Evolutionary conservation across 2,329 filamentous ascomycete species (phyloP), one percentile per base, ranked within the genome.

Genomic region (Talaromyces rugulosus): DNA sequence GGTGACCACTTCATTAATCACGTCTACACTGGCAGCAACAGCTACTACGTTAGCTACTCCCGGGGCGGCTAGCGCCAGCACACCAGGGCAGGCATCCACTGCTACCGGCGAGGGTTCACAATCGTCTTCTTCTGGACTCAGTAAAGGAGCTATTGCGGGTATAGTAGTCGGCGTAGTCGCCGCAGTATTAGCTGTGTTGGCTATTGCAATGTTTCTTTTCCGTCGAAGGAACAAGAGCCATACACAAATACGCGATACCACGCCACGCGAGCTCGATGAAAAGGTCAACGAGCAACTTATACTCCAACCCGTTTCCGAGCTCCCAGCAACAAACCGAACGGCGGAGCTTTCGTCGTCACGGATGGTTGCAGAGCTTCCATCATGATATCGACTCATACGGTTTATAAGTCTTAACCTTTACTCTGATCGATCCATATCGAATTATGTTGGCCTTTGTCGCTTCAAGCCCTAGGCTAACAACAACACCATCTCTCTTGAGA

Each of bases 141-240:
- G 60, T 27, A 50, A 27, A 12, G 60, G 56, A n/a, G 56, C 60
- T 9, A 62, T 42, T 7, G 60, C 60, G 31, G 60, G 60, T 30
- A 58, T 62, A 14, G 55, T 31, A 6, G 55, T 62, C 4, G 60
- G 60, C 14, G 56, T 36, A 7, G 47, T 62, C 9, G 30, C 55
- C 1, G 56, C 33, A n/a, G 55, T 58, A 4, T 7, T 58, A 36
- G 60, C 47, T 0, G 11, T 58, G 28, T 6, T 58, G 11, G 55
- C 30, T 5, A 57, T 58, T 9, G 50, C 33, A 6, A 11, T 62
- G 28, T 57, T 31, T 16, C 36, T 50, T 27, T 61, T 56, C 31
- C 56, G 59, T 31, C 42, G 56, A 28, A 47, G 60, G 31, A 54
- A 33, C 5, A 33, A 18, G 12, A 58, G 47, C 2, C 23, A 12